Percentiles rank a stretch among this genome's conserved stretches.
Conservation (phyloP, 805 yeast genomes). For the Kazachstania psychrophila region DNA sequence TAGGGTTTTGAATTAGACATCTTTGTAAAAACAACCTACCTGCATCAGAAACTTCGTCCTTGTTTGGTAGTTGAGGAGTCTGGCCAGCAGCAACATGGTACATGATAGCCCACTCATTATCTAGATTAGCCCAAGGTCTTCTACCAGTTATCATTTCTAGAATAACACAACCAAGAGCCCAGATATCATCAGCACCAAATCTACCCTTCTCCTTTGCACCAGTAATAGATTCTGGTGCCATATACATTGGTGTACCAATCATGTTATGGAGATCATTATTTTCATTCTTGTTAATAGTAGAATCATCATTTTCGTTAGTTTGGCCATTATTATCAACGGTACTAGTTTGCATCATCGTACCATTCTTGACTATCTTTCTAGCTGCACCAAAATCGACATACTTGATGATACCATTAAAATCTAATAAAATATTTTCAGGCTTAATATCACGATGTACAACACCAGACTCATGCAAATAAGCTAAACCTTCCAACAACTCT, state of each 20-base stretch:
- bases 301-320: not conserved
- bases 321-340: not conserved
- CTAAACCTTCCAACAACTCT: conserved; percentile 91
- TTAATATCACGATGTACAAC: conserved; percentile 94
- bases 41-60: conserved; percentile 67
- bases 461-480: conserved; percentile 88
- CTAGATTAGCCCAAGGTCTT: conserved; percentile 95
- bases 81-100: conserved; percentile 96
- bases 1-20: conserved; percentile 79
- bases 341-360: conserved; percentile 27
- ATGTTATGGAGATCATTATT: conserved; percentile 22
- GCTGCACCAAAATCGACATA: conserved; percentile 98
- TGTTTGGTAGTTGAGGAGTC: conserved; percentile 72
- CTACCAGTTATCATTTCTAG: conserved; percentile 95
- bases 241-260: conserved; percentile 97
- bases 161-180: conserved; percentile 96
- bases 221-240: conserved; percentile 95
- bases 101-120: conserved; percentile 98
- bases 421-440: conserved; percentile 86
- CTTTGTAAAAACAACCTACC: conserved; percentile 69
- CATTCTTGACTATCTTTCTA: conserved; percentile 63
- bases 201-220: conserved; percentile 44
- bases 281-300: not conserved
- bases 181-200: conserved; percentile 56
- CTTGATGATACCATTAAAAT: conserved; percentile 87